Conservation (phyloP, 2,329 filamentous ascomycete species). For the Fusarium scirpi region DNA sequence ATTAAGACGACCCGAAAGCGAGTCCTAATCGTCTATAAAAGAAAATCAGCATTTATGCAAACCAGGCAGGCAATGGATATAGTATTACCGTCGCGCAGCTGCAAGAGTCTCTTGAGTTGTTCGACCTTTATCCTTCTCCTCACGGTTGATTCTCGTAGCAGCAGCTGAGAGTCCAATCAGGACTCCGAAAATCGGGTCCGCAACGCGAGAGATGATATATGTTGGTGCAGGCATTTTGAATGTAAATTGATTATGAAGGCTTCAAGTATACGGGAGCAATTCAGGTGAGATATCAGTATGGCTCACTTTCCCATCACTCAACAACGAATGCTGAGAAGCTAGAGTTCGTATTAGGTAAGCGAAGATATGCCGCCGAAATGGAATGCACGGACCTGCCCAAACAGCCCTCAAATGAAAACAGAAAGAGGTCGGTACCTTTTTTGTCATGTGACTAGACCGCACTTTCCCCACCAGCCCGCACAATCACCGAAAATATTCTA, state of each 20-base stretch:
- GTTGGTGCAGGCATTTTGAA: slow-evolving; percentile 64
- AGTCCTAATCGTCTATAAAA: slow-evolving; percentile 51
- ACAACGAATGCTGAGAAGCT: slow-evolving; percentile 1
- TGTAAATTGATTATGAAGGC: slow-evolving; percentile 2
- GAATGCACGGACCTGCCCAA: slow-evolving; percentile 35
- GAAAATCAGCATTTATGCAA: slow-evolving; percentile 20
- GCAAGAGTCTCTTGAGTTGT: slow-evolving; percentile 64
- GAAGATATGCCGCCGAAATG: neutral
- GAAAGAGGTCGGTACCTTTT: neutral
- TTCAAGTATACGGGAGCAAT: slow-evolving; percentile 4
- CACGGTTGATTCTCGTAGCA: slow-evolving; percentile 68
- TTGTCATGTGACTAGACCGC: slow-evolving; percentile 54
- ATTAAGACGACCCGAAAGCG: slow-evolving; percentile 38
- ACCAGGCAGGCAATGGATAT: no score
- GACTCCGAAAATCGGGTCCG: slow-evolving; percentile 70
- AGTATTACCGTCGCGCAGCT: slow-evolving; percentile 56
- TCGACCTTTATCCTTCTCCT: slow-evolving; percentile 69
- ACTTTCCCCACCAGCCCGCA: slow-evolving; percentile 56
- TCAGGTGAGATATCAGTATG: slow-evolving; percentile 7
- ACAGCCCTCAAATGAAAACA: neutral
- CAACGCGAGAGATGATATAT: slow-evolving; percentile 70
- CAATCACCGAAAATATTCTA: slow-evolving; percentile 51
- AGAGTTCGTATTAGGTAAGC: slow-evolving; percentile 1
- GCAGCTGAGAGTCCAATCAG: slow-evolving; percentile 68
- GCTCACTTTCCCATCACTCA: neutral